Base-by-base conservation (phyloP, 2,329 filamentous ascomycete genomes). In the Trichophyton equinum region DNA sequence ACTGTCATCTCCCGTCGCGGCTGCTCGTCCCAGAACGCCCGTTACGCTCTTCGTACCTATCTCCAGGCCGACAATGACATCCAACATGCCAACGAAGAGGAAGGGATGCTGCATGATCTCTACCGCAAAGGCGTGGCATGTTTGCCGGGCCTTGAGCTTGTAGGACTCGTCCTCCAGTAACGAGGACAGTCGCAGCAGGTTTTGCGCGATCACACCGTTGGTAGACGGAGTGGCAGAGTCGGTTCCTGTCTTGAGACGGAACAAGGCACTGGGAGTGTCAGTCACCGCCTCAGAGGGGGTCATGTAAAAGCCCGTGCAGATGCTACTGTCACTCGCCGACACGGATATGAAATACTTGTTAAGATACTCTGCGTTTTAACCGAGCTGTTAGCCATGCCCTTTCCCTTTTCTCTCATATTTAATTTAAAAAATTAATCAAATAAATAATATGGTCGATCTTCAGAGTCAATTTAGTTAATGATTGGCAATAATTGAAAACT, bases 61-160 rank as follows among this genome's bases (percentile, higher is more conserved):
- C 62, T 86, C 82, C 3, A 86, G 83, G 0, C 85, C 83, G 8
- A 96, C 89, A 1, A 97, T 83, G 0, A 82, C 82, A 2, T 84
- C 82, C 67, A 97, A 79, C 67, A 97, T 79, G 3, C 88, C 88
- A 0, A 89, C 86, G 74, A 95, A 97, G 1, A 97, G 79, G 79
- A 94, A 95, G 0, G 94, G 91, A 68, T 97, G 91, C 72, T 97
- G 91, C 69, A 95, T 79, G 66, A 96, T 85, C 75, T 99, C 94
- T 0, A 88, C 86, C 67, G 95, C 89, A 66, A 99, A 99, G 0
- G 91, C 89, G 62, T 85, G 84, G 63, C 91, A 84, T 0, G 90
- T 94, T 65, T 87, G 82, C 58, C 82, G 81, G 0, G 90, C 91
- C 58, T 85, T 79, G 58, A 77, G 76, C 0, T 79, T 79, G 68